Percentiles rank a stretch among this genome's conserved stretches.
These are phyloP conservation scores for Fraxinus sp. DNA, from an alignment of 305 asterid genomes.

Conservation along the genomic window DNA sequence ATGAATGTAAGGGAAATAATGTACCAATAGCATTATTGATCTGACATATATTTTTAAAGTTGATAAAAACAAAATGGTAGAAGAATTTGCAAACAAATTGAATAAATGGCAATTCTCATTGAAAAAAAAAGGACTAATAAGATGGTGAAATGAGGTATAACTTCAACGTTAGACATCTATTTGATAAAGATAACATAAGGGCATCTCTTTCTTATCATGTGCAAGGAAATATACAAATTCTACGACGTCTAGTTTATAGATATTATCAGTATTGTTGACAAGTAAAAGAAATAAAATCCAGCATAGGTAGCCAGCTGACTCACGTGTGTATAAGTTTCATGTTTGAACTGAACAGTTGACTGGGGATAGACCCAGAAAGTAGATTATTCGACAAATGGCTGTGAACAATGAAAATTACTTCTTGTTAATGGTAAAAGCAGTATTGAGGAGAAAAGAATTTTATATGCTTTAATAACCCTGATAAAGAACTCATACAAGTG, in stretches of 20 bases:
- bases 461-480: background rate
- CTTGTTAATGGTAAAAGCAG: background rate
- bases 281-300: background rate
- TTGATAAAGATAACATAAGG: background rate
- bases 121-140: background rate
- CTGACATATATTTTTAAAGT: background rate
- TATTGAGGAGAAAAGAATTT: background rate
- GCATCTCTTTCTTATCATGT: background rate
- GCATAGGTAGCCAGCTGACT: conserved; percentile 30
- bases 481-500: conserved; percentile 61
- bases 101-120: background rate
- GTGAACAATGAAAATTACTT: conserved; percentile 21
- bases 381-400: conserved; percentile 79
- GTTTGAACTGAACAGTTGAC: conserved; percentile 48
- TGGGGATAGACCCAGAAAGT: conserved; percentile 65
- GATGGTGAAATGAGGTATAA: background rate
- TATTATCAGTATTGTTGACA: background rate
- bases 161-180: background rate
- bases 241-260: background rate
- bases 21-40: background rate
- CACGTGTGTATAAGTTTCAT: conserved; percentile 78
- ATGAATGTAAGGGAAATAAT: too few species aligned
- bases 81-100: background rate
- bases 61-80: background rate
- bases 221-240: background rate